Conservation (phyloP, 1,284 basidiomycete species). For the Sporisorium exsertum region DNA sequence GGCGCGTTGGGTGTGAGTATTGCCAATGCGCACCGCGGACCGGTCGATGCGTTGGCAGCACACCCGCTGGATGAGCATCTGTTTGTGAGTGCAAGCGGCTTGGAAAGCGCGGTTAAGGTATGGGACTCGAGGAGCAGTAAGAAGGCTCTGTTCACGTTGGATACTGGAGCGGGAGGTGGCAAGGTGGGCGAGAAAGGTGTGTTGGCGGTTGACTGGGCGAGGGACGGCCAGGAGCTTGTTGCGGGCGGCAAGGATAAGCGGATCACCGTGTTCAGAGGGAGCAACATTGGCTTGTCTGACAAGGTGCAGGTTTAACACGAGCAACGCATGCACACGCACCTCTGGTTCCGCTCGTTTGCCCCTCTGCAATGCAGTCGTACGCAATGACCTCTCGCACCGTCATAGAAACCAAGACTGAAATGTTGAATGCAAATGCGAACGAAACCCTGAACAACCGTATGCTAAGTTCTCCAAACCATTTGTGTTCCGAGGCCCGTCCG, state of each 20-base stretch:
- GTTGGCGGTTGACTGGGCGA: constrained; percentile 60
- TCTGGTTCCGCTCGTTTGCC: neutral
- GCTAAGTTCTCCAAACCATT: constrained; percentile 50
- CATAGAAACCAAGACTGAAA: constrained; percentile 46
- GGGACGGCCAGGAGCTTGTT: constrained; percentile 59
- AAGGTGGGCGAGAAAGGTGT: constrained; percentile 36
- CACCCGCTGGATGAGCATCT: constrained; percentile 56
- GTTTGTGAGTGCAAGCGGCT: constrained; percentile 48
- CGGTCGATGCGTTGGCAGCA: constrained; percentile 44
- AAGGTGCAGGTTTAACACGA: neutral
- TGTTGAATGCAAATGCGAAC: neutral
- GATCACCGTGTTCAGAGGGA: constrained; percentile 51
- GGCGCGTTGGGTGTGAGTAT: constrained; percentile 24
- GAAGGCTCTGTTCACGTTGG: constrained; percentile 63
- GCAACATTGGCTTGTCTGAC: constrained; percentile 27
- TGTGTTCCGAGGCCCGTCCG: too few species aligned
- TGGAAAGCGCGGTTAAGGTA: constrained; percentile 57
- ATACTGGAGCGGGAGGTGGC: neutral
- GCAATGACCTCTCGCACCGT: neutral
- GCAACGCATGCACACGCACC: neutral
- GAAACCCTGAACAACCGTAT: neutral
- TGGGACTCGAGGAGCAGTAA: constrained; percentile 62
- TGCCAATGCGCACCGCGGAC: constrained; percentile 53
- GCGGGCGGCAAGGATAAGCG: constrained; percentile 64
- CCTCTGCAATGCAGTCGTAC: neutral